These are phyloP conservation scores for Millerozyma acaciae DNA, from an alignment of 805 yeast genomes.

Conservation along the genomic window DNA sequence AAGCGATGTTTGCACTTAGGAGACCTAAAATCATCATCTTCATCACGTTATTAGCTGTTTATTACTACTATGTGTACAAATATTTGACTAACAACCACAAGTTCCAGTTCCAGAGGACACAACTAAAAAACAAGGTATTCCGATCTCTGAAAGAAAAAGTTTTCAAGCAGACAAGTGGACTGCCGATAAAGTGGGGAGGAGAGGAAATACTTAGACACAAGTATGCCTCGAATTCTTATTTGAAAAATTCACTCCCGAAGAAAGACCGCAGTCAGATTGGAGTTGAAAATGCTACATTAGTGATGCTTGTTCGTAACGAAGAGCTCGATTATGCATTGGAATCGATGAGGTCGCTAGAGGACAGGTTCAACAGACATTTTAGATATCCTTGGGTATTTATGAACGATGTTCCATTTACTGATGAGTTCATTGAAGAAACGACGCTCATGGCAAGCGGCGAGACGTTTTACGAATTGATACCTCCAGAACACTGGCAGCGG, in stretches of 20 bases:
- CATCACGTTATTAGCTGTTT: no score
- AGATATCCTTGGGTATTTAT: slow-evolving; percentile 44
- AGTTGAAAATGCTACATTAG: slow-evolving; percentile 74
- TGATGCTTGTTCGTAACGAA: slow-evolving; percentile 83
- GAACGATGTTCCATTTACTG: slow-evolving; percentile 40
- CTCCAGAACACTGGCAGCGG: slow-evolving; percentile 37
- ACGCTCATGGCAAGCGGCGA: slow-evolving; percentile 43
- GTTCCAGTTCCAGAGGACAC: no score
- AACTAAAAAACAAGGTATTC: no score
- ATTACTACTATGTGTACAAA: no score
- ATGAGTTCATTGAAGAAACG: slow-evolving; percentile 39
- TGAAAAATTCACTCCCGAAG: slow-evolving; percentile 15
- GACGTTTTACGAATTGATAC: slow-evolving; percentile 39
- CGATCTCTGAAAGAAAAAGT: no score
- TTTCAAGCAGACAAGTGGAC: slow-evolving; percentile 1
- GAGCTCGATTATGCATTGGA: slow-evolving; percentile 69
- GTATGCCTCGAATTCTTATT: slow-evolving; percentile 27
- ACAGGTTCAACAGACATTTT: slow-evolving; percentile 37
- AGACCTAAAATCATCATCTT: no score
- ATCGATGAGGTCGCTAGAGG: slow-evolving; percentile 42
- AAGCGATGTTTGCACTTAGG: no score
- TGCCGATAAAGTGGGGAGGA: no score
- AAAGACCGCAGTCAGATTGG: slow-evolving; percentile 41
- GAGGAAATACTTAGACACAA: no score
- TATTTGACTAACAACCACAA: no score